Conservation (phyloP, 257 asterid genomes). For the Dorcoceras hygrometricum region DNA sequence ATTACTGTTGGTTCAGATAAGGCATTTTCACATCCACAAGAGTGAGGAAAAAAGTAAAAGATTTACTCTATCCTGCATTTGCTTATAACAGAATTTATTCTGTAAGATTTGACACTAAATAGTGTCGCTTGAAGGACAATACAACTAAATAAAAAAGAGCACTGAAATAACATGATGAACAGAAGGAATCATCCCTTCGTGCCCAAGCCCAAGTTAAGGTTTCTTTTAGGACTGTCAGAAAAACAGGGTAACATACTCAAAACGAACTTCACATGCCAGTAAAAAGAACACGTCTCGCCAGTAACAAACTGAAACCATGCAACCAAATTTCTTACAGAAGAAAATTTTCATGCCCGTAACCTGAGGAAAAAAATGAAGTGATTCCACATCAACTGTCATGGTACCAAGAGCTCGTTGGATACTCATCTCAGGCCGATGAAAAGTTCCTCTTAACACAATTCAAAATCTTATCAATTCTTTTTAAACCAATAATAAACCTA, state of each 20-base stretch:
- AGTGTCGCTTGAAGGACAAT: not conserved
- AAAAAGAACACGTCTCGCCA: conserved; percentile 1
- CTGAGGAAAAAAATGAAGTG: not conserved
- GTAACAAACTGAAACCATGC: conserved; percentile 6
- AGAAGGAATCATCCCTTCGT: not conserved
- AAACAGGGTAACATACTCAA: not conserved
- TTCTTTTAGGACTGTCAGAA: not conserved
- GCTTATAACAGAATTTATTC: not conserved
- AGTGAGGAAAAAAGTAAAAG: not conserved
- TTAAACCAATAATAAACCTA: conserved; percentile 5
- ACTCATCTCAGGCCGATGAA: conserved; percentile 1
- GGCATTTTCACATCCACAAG: conserved; percentile 14
- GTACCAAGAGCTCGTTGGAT: not conserved
- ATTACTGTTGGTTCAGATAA: not conserved
- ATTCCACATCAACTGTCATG: conserved; percentile 1
- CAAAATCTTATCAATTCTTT: not conserved
- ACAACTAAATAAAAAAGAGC: conserved; percentile 4
- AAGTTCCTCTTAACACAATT: not conserved
- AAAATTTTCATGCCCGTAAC: not conserved
- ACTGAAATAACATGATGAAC: not conserved
- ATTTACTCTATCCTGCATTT: not conserved
- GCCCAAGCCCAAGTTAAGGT: not conserved
- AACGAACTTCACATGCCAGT: no score
- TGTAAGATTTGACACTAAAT: not conserved
- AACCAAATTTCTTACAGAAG: not conserved